These are phyloP conservation scores for Globisporangium megalacanthum DNA, from an alignment of 352 stramenopile species.

Conservation along the genomic window DNA sequence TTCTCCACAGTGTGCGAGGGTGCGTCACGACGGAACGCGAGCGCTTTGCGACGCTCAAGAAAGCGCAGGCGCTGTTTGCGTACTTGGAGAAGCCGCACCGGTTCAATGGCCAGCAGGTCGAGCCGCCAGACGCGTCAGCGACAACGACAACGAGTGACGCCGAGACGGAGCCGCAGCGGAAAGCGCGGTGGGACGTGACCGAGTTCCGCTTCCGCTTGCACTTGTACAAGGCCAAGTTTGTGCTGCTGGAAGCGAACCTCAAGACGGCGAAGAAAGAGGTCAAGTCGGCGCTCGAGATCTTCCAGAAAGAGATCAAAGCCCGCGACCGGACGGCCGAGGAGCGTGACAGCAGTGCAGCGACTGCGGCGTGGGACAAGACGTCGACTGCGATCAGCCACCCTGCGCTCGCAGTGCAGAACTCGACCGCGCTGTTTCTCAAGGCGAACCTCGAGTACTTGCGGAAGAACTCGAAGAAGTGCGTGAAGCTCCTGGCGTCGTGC, in stretches of 20 bases:
- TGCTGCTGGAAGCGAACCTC: constrained; percentile 82
- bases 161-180: constrained; percentile 52
- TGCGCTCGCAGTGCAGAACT: constrained; percentile 80
- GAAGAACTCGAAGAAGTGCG: constrained; percentile 92
- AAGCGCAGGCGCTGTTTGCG: constrained; percentile 79
- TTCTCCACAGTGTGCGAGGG: constrained; percentile 84
- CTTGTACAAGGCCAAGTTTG: constrained; percentile 90
- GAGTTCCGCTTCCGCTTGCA: constrained; percentile 90
- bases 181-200: constrained; percentile 56
- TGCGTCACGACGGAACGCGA: constrained; percentile 79
- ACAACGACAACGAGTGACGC: constrained; percentile 15
- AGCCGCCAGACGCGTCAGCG: constrained; percentile 30
- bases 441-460: constrained; percentile 93
- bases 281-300: constrained; percentile 91
- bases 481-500: constrained; percentile 90
- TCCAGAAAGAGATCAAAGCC: constrained; percentile 89
- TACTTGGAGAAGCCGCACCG: constrained; percentile 89
- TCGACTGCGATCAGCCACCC: constrained; percentile 73
- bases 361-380: constrained; percentile 49
- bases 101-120: constrained; percentile 70
- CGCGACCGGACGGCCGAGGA: not conserved
- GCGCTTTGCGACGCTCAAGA: constrained; percentile 63
- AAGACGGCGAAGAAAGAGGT: constrained; percentile 92
- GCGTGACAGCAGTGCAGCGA: constrained; percentile 7
- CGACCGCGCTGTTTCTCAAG: constrained; percentile 88